Evolutionary conservation across 2,329 filamentous ascomycete genomes (phyloP), one percentile per base, ranked within the genome.

Genomic region (Ophiosphaerella herpotricha): DNA sequence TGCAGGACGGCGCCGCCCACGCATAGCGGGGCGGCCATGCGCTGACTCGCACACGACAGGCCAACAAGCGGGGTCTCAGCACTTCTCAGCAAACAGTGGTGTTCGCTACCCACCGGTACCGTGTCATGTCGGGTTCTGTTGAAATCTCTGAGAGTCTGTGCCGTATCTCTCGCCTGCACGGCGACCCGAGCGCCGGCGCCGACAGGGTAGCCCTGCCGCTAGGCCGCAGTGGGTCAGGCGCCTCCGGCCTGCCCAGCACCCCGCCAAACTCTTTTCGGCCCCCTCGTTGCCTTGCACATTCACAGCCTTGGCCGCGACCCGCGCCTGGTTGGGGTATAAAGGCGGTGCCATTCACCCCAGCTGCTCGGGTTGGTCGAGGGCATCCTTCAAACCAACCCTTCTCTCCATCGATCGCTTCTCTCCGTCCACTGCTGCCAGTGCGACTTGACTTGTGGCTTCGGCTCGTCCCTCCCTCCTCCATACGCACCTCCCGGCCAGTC

Each of bases 251-350:
- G 45, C 52, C 61, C 52, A 64, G 57, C 7, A 36, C 11, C 36
- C 29, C 45, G 36, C 57, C 40, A 61, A 50, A 38, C 58, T 45
- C 21, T 43, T 54, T 63, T 52, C 46, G 39, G 37, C 38, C 14
- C 34, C 33, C 52, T 18, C 46, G 57, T 50, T 23, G 47, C 56
- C 57, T 50, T 38, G 48, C 58, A 60, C 51, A 43, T 61, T 64
- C 59, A 59, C 64, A 52, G 61, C 57, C 39, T 54, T 48, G 49
- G 44, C 40, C 35, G 56, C 55, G 57, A 61, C 54, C 62, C 61
- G 52, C 57, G 50, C 39, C 52, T 53, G 51, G 47, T 55, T 51
- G 34, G 57, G 16, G 52, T 66, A 67, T 68, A 69, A 68, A 67
- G 63, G 26, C 60, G 54, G 42, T 48, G 55, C 50, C 41, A 33